Evolutionary conservation across 345 rosid genomes (phyloP).

Genomic region (Aethionema arabicum): DNA sequence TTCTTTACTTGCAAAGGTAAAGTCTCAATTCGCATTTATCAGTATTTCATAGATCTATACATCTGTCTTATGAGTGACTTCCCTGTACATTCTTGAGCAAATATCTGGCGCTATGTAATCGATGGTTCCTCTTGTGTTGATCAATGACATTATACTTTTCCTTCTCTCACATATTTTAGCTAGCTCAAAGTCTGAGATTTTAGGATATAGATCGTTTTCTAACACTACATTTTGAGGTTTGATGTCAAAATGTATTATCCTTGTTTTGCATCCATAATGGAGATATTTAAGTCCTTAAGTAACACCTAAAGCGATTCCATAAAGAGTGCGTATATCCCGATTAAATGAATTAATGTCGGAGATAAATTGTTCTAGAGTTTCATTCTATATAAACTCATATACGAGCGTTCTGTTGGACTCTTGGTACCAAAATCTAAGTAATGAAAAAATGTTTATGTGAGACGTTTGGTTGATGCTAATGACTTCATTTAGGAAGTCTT

Average conservation of each 20-base stretch:
- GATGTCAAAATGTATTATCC: slow-evolving; percentile 45
- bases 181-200: slow-evolving; percentile 47
- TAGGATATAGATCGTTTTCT: slow-evolving; percentile 35
- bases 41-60: slow-evolving; percentile 46
- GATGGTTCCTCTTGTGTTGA: slow-evolving; percentile 35
- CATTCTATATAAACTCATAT: slow-evolving; percentile 37
- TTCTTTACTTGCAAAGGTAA: too few species aligned
- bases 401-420: slow-evolving; percentile 35
- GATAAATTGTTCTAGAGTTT: slow-evolving; percentile 35
- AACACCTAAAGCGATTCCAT: slow-evolving; percentile 32
- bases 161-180: slow-evolving; percentile 35
- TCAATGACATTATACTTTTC: slow-evolving; percentile 33
- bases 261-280: slow-evolving; percentile 43
- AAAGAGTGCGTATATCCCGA: slow-evolving; percentile 20
- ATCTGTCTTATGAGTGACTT: slow-evolving; percentile 38
- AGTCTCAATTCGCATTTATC: neutral
- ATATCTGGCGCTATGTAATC: slow-evolving; percentile 47
- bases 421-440: slow-evolving; percentile 39
- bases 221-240: slow-evolving; percentile 47
- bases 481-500: slow-evolving; percentile 46
- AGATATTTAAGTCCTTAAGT: slow-evolving; percentile 46
- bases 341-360: neutral
- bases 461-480: slow-evolving; percentile 41
- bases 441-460: slow-evolving; percentile 39
- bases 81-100: slow-evolving; percentile 29